These are phyloP conservation scores for Biscogniauxia sp. DNA, from an alignment of 2,329 filamentous ascomycete genomes.

Conservation along the genomic window DNA sequence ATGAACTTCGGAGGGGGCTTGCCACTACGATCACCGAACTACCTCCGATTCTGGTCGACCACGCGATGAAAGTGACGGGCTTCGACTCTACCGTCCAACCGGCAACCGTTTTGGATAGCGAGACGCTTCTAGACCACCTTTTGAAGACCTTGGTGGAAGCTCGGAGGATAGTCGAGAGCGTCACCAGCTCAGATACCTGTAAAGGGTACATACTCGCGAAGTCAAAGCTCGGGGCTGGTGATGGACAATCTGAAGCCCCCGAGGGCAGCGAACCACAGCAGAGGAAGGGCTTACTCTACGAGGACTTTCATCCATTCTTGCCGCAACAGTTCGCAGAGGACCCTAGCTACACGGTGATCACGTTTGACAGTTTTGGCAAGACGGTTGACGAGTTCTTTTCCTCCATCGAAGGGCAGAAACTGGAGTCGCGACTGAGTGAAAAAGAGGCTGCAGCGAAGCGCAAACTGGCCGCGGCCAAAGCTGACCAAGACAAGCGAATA, in stretches of 20 bases:
- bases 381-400: slow-evolving; percentile 97
- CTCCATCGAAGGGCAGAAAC: slow-evolving; percentile 88
- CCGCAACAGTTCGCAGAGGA: slow-evolving; percentile 76
- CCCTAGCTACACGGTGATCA: slow-evolving; percentile 63
- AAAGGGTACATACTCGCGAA: slow-evolving; percentile 89
- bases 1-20: slow-evolving; percentile 75
- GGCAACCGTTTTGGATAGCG: slow-evolving; percentile 66
- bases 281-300: slow-evolving; percentile 65
- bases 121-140: slow-evolving; percentile 62
- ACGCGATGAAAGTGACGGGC: slow-evolving; percentile 67
- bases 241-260: slow-evolving; percentile 27
- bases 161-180: slow-evolving; percentile 63
- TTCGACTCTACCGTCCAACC: slow-evolving; percentile 70
- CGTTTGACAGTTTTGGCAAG: slow-evolving; percentile 84
- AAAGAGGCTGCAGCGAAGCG: slow-evolving; percentile 76
- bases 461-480: slow-evolving; percentile 80
- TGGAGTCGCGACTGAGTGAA: slow-evolving; percentile 80
- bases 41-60: slow-evolving; percentile 83
- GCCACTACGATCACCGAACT: slow-evolving; percentile 84
- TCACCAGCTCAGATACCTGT: slow-evolving; percentile 63
- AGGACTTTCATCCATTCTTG: slow-evolving; percentile 92
- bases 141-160: slow-evolving; percentile 69
- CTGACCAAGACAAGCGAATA: slow-evolving; percentile 81
- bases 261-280: slow-evolving; percentile 36
- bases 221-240: slow-evolving; percentile 38